Conservation (phyloP, 768 basidiomycete genomes). For the Trametes punicea region DNA sequence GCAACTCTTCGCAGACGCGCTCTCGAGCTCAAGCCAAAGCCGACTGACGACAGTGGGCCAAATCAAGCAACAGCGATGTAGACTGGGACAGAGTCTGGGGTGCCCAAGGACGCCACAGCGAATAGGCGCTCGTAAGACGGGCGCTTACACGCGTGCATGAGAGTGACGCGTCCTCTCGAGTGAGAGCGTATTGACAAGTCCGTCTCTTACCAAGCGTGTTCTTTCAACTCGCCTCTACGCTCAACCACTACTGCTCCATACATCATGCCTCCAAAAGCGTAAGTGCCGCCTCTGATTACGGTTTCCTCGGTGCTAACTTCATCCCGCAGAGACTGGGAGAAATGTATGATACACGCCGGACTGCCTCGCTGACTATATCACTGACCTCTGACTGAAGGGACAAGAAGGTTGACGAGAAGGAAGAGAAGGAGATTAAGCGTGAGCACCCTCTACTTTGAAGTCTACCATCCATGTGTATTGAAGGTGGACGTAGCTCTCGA, state of each 20-base stretch:
- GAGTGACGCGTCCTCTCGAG: slow-evolving; percentile 34
- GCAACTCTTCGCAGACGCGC: background rate
- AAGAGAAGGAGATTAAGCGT: slow-evolving; percentile 82
- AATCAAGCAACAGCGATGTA: slow-evolving; percentile 2
- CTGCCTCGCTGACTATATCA: background rate
- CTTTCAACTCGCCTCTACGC: slow-evolving; percentile 22
- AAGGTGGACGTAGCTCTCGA: slow-evolving; percentile 67
- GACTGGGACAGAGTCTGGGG: slow-evolving; percentile 17
- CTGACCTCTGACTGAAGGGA: slow-evolving; percentile 48
- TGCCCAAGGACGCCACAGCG: background rate
- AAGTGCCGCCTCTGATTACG: slow-evolving; percentile 35
- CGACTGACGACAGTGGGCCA: slow-evolving; percentile 20
- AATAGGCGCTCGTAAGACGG: background rate
- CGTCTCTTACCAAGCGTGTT: slow-evolving; percentile 14
- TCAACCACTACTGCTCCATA: slow-evolving; percentile 24
- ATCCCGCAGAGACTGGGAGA: slow-evolving; percentile 88
- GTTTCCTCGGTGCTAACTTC: slow-evolving; percentile 10
- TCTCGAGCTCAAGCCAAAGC: slow-evolving; percentile 6
- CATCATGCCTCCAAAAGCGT: slow-evolving; percentile 93
- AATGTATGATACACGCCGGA: slow-evolving; percentile 59
- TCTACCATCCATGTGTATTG: background rate
- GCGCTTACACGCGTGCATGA: slow-evolving; percentile 21
- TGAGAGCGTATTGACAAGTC: background rate
- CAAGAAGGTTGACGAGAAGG: slow-evolving; percentile 83
- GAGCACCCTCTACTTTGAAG: background rate